phyloP scores from a whole-genome alignment of 139 green algal species.

The Coelastrella sp. region DNA sequence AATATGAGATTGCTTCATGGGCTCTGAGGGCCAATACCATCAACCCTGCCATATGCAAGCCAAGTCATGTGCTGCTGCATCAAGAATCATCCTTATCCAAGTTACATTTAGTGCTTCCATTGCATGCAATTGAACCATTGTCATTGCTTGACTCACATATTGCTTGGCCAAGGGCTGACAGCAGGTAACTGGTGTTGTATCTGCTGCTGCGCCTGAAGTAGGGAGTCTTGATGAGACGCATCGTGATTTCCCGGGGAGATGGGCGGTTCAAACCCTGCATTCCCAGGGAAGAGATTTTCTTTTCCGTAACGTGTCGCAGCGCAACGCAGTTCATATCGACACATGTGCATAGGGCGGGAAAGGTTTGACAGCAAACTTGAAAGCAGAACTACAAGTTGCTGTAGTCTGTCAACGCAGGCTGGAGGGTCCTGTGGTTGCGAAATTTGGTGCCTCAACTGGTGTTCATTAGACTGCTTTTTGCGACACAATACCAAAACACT shows the following conservation, averaged over 20 bases:
- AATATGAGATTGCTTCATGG: no score
- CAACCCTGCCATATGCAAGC: no score
- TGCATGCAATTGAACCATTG: not conserved
- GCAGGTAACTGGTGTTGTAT: slow-evolving; percentile 27
- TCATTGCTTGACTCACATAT: slow-evolving; percentile 17
- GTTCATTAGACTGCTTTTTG: no score
- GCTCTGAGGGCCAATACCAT: no score
- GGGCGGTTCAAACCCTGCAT: slow-evolving; percentile 21
- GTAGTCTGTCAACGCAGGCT: no score
- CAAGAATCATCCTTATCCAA: no score
- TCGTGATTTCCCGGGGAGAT: not conserved
- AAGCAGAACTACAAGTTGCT: no score
- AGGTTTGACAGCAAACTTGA: not conserved
- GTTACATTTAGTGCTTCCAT: not conserved
- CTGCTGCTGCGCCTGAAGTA: slow-evolving; percentile 17
- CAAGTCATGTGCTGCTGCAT: no score
- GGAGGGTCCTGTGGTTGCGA: no score
- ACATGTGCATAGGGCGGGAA: not conserved
- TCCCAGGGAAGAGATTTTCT: not conserved
- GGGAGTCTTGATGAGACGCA: not conserved
- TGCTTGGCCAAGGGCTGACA: slow-evolving; percentile 6
- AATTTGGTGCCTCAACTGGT: no score
- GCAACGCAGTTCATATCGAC: no score
- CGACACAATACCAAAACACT: no score
- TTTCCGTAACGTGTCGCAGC: not conserved